These are phyloP conservation scores for Penicillium cosmopolitanum DNA, from an alignment of 495 filamentous ascomycete genomes.

Conservation along the genomic window DNA sequence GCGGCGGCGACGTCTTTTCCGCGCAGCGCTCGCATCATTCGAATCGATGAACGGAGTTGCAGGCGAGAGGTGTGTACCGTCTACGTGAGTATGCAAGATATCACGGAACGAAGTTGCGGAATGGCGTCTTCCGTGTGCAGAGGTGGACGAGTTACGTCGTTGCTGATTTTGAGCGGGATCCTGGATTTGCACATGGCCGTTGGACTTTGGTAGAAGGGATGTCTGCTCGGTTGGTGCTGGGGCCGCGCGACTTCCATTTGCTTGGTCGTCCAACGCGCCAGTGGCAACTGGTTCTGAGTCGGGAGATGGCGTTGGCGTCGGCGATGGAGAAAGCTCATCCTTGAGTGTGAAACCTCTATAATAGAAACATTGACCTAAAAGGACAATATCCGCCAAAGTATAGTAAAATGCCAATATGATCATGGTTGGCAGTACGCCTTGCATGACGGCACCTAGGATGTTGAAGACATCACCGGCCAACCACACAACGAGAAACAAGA, in stretches of 20 bases:
- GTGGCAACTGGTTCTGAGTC: conserved; percentile 10
- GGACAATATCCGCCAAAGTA: conserved; percentile 87
- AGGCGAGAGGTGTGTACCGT: conserved; percentile 76
- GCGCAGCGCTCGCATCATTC: not conserved
- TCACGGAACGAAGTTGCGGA: conserved; percentile 40
- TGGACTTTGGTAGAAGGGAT: conserved; percentile 33
- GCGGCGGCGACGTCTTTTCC: conserved; percentile 22
- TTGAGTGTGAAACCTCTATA: conserved; percentile 80
- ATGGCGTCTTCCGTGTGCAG: conserved; percentile 26
- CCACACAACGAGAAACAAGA: conserved; percentile 91
- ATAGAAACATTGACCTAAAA: conserved; percentile 89
- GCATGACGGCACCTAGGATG: conserved; percentile 87
- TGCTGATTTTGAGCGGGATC: conserved; percentile 8
- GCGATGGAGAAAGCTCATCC: conserved; percentile 49
- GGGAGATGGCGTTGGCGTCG: conserved; percentile 12
- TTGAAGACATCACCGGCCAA: conserved; percentile 95
- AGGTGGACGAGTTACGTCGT: conserved; percentile 15
- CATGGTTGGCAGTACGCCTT: conserved; percentile 96
- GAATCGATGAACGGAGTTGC: conserved; percentile 68
- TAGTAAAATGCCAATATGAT: conserved; percentile 94
- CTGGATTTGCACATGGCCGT: conserved; percentile 22
- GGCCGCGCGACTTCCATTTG: conserved; percentile 18
- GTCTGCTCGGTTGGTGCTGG: conserved; percentile 38
- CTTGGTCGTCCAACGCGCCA: conserved; percentile 18
- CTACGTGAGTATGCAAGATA: conserved; percentile 42